Conservation (phyloP, 345 rosid species). For the Viola odorata region DNA sequence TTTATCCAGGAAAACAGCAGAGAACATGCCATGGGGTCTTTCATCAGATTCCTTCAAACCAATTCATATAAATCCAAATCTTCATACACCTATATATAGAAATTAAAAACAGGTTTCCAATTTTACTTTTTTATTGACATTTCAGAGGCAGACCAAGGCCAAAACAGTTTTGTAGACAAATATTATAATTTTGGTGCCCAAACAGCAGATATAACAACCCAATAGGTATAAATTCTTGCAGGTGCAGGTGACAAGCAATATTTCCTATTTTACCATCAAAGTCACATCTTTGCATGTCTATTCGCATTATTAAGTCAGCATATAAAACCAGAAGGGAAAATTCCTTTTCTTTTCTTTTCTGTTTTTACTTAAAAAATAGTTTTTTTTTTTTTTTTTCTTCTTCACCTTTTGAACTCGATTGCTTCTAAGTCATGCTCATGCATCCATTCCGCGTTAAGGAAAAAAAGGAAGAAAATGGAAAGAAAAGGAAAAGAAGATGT, state of each 20-base stretch:
- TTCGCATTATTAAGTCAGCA: conserved; percentile 6
- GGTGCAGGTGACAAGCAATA: conserved; percentile 20
- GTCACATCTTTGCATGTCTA: conserved; percentile 27
- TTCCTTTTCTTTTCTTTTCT: not conserved
- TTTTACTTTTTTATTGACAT: too few relatives aligned
- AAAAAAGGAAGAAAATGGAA: not conserved
- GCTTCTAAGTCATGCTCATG: conserved; percentile 4
- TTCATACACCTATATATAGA: too few relatives aligned
- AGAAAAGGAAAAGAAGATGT: not conserved
- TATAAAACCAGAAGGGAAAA: not conserved
- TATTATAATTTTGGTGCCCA: too few relatives aligned
- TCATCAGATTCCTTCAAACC: too few relatives aligned
- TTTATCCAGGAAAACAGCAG: too few relatives aligned
- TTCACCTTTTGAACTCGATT: conserved; percentile 16
- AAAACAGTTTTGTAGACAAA: not conserved
- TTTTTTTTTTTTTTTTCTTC: not conserved
- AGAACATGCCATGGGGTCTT: too few relatives aligned
- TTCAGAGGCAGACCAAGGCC: too few relatives aligned
- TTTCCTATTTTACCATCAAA: conserved; percentile 24
- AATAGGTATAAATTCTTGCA: conserved; percentile 6
- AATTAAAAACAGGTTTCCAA: too few relatives aligned
- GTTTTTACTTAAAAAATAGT: not conserved
- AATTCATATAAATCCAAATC: too few relatives aligned
- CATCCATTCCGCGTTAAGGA: conserved; percentile 21
- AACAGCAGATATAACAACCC: too few relatives aligned